phyloP scores from a whole-genome alignment of 208 protist species.

The Porcisia deanei region DNA sequence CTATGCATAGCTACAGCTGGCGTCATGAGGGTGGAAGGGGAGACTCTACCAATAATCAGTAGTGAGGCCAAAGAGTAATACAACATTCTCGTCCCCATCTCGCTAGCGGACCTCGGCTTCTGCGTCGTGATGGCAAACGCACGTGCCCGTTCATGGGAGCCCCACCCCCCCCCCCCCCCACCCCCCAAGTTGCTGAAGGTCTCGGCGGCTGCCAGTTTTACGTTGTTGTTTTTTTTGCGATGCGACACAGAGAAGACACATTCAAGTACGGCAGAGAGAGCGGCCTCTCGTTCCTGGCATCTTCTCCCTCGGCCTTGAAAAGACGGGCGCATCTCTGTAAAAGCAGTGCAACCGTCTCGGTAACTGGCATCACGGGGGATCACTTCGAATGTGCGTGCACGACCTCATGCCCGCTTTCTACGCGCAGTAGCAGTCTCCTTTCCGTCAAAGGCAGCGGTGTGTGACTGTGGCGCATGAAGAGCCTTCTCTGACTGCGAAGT shows the following conservation, averaged over 20 bases:
- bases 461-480: neutral
- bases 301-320: neutral
- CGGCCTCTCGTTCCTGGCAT: neutral
- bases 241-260: too few relatives aligned
- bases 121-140: neutral
- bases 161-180: neutral
- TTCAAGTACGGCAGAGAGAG: neutral
- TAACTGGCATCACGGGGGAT: neutral
- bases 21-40: neutral
- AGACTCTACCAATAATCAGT: neutral
- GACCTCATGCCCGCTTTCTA: neutral
- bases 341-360: neutral
- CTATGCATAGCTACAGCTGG: neutral
- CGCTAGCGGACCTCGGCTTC: neutral
- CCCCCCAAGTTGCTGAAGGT: neutral
- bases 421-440: neutral
- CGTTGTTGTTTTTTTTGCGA: too few relatives aligned
- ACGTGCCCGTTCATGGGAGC: neutral
- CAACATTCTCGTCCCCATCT: neutral
- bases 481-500: neutral
- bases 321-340: neutral
- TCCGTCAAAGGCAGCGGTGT: neutral
- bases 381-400: neutral
- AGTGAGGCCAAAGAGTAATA: neutral
- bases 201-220: too few relatives aligned